Evolutionary conservation across 2,329 filamentous ascomycete species (phyloP).

Genomic region (Verticillium tricorpus): DNA sequence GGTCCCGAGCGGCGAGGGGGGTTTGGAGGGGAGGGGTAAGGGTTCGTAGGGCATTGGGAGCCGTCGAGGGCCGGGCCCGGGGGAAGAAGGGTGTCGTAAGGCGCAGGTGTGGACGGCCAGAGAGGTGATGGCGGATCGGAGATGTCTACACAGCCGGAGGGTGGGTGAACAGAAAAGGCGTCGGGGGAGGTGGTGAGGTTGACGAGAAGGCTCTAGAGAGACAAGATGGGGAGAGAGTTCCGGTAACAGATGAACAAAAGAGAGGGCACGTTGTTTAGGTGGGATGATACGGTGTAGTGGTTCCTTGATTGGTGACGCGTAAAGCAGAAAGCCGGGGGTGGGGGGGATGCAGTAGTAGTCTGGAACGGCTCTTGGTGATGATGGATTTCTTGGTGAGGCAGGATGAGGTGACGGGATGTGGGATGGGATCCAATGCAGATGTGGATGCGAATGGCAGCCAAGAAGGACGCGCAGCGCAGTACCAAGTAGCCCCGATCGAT

Average conservation of each 20-base stretch:
- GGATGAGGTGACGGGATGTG: not conserved
- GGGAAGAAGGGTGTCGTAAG: not conserved
- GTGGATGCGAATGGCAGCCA: not conserved
- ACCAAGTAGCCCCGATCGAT: not conserved
- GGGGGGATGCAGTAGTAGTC: not conserved
- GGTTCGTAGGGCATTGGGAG: not conserved
- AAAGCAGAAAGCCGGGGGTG: not conserved
- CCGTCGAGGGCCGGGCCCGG: not conserved
- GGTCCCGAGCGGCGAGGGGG: not conserved
- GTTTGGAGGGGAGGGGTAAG: constrained; percentile 1
- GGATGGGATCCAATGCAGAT: not conserved
- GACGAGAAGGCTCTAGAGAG: not conserved
- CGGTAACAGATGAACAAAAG: not conserved
- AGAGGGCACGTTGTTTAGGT: not conserved
- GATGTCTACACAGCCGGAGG: not conserved
- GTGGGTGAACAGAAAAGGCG: not conserved
- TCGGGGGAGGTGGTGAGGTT: not conserved
- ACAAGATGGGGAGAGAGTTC: not conserved
- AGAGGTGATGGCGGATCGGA: not conserved
- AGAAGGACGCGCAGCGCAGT: not conserved
- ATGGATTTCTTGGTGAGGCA: not conserved
- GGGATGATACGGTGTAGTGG: not conserved
- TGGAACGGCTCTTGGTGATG: not conserved
- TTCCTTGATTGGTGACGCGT: not conserved
- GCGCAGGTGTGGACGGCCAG: not conserved